Base-by-base conservation (phyloP, 2,329 filamentous ascomycete species). In the Talaromyces verruculosus region DNA sequence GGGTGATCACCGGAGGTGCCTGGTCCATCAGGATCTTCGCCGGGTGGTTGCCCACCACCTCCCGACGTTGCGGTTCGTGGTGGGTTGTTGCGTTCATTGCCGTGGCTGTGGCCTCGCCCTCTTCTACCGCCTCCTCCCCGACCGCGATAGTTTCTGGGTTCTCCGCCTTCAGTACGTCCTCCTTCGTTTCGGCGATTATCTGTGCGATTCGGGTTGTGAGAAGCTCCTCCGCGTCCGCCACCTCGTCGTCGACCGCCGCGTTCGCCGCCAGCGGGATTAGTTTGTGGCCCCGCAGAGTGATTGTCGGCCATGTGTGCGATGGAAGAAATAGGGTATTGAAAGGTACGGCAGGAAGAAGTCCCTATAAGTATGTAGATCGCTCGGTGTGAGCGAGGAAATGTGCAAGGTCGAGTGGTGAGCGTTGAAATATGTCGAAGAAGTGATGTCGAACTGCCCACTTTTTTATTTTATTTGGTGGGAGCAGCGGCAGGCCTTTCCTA, bases 1-100 rank as follows among this genome's bases (percentile, higher is more conserved):
- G 79, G 78, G 79, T 76, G 78, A 77, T 72, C 75, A 80, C 81
- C 77, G 78, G 78, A 79, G 77, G 74, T 75, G 76, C 74, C 79
- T 76, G 74, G 72, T 61, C 68, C 72, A 67, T 75, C 73, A 67
- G 74, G 72, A 64, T 70, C 73, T 65, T 74, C 72, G 17, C 76
- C 78, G 57, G 78, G 79, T 69, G 79, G 78, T 71, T 77, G 65
- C 45, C 64, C 65, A 22, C 61, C 67, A 55, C 43, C 64, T 30
- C 65, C 61, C 17, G 64, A 63, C 5, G 60, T 57, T n/a, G 60
- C 63, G 7, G 67, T 19, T 45, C 66, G 71, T 57, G 72, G 69
- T 33, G 22, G 30, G 39, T 68, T 71, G 28, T 68, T 67, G 64
- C 68, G 71, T 63, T 65, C 69, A 10, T 41, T 15, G 59, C 77